Percentiles rank a stretch among this genome's conserved stretches.
Evolutionary conservation across 2,329 filamentous ascomycete genomes (phyloP).

Genomic region (Microdochium paspali): DNA sequence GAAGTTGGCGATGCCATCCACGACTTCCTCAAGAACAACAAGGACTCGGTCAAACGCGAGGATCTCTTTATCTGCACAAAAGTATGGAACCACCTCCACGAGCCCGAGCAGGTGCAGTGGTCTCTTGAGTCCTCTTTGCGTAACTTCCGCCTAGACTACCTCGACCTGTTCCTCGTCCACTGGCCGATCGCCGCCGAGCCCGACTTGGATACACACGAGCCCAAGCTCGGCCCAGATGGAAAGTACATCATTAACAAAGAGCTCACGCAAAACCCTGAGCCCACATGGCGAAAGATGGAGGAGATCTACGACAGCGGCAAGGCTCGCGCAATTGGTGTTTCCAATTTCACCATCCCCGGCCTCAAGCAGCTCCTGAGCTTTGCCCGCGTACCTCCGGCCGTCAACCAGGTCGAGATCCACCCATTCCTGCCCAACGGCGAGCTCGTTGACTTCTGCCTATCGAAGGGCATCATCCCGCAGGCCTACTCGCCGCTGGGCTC

Average conservation of each 20-base stretch:
- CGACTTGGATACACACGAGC: conserved; percentile 25
- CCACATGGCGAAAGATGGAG: conserved; percentile 55
- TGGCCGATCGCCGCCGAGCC: conserved; percentile 36
- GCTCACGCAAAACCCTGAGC: conserved; percentile 56
- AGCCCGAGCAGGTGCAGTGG: conserved; percentile 47
- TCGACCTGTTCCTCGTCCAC: conserved; percentile 51
- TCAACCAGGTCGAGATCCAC: conserved; percentile 37
- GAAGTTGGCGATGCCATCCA: conserved; percentile 50
- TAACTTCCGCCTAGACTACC: conserved; percentile 42
- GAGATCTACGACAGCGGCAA: conserved; percentile 19
- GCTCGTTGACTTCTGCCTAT: conserved; percentile 42
- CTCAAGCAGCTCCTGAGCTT: conserved; percentile 28
- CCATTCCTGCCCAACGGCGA: conserved; percentile 36
- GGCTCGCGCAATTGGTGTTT: conserved; percentile 30
- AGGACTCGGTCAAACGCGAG: conserved; percentile 34
- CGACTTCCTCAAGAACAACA: conserved; percentile 27
- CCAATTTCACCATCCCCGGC: conserved; percentile 31
- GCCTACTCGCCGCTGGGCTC: conserved; percentile 48
- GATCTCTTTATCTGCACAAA: conserved; percentile 56
- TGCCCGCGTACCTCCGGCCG: conserved; percentile 26
- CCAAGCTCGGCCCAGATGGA: conserved; percentile 33
- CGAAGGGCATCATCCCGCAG: conserved; percentile 38
- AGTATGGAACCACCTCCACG: conserved; percentile 59
- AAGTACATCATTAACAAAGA: conserved; percentile 43
- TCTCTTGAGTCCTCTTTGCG: conserved; percentile 43